Conservation (phyloP, 129 eudicot genomes). For the Daucus carota region DNA sequence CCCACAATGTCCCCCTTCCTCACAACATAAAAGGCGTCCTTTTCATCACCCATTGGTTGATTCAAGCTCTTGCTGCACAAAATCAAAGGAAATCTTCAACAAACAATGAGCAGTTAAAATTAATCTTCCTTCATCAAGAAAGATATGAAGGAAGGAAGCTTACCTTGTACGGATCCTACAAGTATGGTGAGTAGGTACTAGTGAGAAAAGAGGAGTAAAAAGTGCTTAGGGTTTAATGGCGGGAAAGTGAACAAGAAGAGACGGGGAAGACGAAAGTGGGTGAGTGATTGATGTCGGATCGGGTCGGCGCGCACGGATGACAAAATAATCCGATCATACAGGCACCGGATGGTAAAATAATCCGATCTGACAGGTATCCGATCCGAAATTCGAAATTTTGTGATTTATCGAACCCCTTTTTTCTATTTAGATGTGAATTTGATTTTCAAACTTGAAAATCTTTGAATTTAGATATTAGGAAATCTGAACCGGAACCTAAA, state of each 20-base stretch:
- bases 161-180: neutral
- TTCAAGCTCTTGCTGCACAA: neutral
- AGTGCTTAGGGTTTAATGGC: neutral
- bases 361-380: no score
- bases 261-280: neutral
- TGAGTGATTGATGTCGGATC: no score
- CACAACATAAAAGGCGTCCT: constrained; percentile 76
- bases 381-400: no score
- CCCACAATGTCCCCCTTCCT: constrained; percentile 73
- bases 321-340: no score
- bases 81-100: neutral
- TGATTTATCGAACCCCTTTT: no score
- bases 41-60: constrained; percentile 82
- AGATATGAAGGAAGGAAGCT: neutral
- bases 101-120: neutral
- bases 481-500: no score
- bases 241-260: neutral
- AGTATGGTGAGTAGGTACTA: neutral
- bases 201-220: neutral
- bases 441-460: no score
- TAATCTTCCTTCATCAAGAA: no score
- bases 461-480: no score
- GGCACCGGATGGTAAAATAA: no score
- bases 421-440: no score
- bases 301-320: no score